Conservation (phyloP, 495 filamentous ascomycete species). For the Penicillium samsonianum region DNA sequence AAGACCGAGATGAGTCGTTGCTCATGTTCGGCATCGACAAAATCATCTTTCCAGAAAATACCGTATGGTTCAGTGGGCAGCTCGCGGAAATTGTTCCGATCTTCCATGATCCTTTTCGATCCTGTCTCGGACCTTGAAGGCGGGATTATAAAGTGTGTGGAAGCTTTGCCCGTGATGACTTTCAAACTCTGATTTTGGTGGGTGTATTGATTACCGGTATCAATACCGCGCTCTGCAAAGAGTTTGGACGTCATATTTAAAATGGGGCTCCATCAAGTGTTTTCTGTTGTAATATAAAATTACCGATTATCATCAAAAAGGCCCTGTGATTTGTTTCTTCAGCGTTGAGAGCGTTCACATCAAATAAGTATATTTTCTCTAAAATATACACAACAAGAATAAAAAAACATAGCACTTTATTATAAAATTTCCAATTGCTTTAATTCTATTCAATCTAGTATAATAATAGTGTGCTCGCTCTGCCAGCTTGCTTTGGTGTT, state of each 20-base stretch:
- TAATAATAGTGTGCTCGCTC: not conserved
- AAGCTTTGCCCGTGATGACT: not conserved
- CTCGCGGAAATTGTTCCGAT: conserved; percentile 25
- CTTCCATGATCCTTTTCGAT: conserved; percentile 4
- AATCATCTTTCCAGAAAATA: conserved; percentile 38
- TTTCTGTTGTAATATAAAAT: not conserved
- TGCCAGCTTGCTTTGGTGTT: not conserved
- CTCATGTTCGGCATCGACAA: conserved; percentile 37
- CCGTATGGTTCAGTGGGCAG: conserved; percentile 34
- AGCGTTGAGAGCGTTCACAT: too few species aligned
- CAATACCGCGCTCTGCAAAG: not conserved
- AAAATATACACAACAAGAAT: not conserved
- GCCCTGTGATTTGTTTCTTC: too few species aligned
- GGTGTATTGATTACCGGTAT: conserved; percentile 9
- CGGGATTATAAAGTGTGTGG: not conserved
- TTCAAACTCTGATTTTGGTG: conserved; percentile 10
- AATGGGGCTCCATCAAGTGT: not conserved
- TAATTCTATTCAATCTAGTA: not conserved
- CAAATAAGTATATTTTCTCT: not conserved
- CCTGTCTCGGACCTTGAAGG: not conserved
- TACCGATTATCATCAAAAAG: not conserved
- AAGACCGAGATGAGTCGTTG: conserved; percentile 37
- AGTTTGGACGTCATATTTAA: not conserved
- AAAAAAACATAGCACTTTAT: not conserved
- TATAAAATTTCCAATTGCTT: not conserved